These are phyloP conservation scores for Lichtheimia corymbifera DNA, from an alignment of 371 early-diverging fungal genomes.

Conservation along the genomic window DNA sequence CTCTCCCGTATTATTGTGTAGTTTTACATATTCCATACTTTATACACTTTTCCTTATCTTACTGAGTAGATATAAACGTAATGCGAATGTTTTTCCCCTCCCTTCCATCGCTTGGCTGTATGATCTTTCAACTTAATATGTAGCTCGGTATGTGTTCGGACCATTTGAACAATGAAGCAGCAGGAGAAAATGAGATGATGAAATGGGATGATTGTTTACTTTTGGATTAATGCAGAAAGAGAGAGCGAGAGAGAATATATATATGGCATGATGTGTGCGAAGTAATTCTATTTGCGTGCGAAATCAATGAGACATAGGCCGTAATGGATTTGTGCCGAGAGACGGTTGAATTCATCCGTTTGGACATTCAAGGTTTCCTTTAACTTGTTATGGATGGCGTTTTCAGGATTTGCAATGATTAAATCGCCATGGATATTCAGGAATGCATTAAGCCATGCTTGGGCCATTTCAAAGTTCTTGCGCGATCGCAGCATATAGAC, in stretches of 20 bases:
- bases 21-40: not conserved
- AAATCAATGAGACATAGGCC: conserved; percentile 84
- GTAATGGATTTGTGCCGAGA: conserved; percentile 79
- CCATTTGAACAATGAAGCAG: not conserved
- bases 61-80: not conserved
- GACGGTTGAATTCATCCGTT: conserved; percentile 59
- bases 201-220: conserved; percentile 2
- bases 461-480: conserved; percentile 84
- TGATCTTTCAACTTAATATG: too few species aligned
- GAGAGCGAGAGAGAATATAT: conserved; percentile 11
- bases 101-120: too few species aligned
- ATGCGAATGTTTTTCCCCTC: too few species aligned
- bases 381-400: conserved; percentile 50
- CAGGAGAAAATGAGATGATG: not conserved
- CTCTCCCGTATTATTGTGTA: conserved; percentile 13
- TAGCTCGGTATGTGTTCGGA: too few species aligned
- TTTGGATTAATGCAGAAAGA: not conserved
- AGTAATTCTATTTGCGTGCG: conserved; percentile 53
- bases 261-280: not conserved
- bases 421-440: conserved; percentile 80
- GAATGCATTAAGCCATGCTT: conserved; percentile 80
- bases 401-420: conserved; percentile 61
- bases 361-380: conserved; percentile 46
- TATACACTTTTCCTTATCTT: not conserved
- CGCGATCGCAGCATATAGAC: conserved; percentile 58